These are phyloP conservation scores for Fraxinus latifolia DNA, from an alignment of 305 asterid species.

Conservation along the genomic window DNA sequence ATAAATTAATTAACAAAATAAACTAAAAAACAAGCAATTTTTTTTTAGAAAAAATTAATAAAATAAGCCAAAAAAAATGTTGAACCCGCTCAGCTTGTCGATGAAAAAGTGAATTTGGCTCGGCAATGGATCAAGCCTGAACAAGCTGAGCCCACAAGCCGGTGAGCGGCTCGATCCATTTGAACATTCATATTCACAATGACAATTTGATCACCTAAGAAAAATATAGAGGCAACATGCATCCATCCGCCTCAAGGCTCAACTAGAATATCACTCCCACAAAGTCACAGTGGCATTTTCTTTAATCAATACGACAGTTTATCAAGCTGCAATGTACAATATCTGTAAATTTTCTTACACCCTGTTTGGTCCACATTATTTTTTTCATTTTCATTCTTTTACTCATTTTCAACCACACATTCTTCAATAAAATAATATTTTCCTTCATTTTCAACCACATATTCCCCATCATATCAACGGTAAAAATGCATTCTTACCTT, in stretches of 20 bases:
- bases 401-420: too few relatives aligned
- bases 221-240: not conserved
- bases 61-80: not conserved
- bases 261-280: not conserved
- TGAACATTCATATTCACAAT: not conserved
- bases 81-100: not conserved
- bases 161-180: not conserved
- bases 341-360: not conserved
- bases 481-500: too few relatives aligned
- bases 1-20: too few relatives aligned
- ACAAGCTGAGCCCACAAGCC: not conserved
- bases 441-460: too few relatives aligned
- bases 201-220: not conserved
- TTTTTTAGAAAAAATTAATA: too few relatives aligned
- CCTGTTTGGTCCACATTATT: too few relatives aligned
- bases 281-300: not conserved
- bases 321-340: constrained; percentile 18
- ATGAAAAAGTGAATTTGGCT: not conserved
- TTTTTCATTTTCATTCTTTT: too few relatives aligned
- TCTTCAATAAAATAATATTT: too few relatives aligned
- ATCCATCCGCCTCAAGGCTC: not conserved
- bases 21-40: not conserved
- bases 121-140: not conserved
- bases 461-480: too few relatives aligned
- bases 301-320: not conserved